phyloP scores from a whole-genome alignment of 2,329 filamentous ascomycete genomes.

The Cytospora paraplurivora region DNA sequence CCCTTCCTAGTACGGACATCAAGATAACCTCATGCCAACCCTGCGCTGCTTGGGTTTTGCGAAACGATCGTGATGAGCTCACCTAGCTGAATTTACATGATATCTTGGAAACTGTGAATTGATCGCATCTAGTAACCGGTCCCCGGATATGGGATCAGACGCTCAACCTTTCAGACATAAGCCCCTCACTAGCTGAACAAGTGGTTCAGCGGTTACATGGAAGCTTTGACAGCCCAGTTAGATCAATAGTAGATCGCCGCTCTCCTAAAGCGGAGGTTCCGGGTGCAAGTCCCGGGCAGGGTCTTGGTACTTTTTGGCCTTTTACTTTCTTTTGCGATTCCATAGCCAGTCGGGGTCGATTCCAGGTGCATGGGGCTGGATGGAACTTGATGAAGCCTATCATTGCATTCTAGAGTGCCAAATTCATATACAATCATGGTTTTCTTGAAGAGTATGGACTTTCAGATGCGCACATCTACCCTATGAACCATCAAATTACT shows the following conservation, averaged over 20 bases:
- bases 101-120: not conserved
- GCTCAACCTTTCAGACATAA: not conserved
- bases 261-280: conserved; percentile 30
- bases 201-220: conserved; percentile 5
- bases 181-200: not conserved
- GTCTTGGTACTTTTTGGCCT: conserved; percentile 13
- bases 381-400: no score
- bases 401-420: not conserved
- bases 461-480: not conserved
- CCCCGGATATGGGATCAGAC: not conserved
- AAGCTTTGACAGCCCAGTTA: conserved; percentile 13
- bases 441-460: not conserved
- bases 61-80: no score
- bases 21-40: not conserved
- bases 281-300: conserved; percentile 30
- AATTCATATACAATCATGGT: conserved; percentile 4
- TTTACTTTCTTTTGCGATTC: conserved; percentile 4
- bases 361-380: no score
- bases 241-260: conserved; percentile 30
- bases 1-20: not conserved
- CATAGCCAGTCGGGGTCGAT: not conserved
- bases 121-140: not conserved
- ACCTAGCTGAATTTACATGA: no score
- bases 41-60: not conserved
- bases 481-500: conserved; percentile 13